Base-by-base conservation (phyloP, 495 filamentous ascomycete genomes). In the Hypoxylon intermedium region DNA sequence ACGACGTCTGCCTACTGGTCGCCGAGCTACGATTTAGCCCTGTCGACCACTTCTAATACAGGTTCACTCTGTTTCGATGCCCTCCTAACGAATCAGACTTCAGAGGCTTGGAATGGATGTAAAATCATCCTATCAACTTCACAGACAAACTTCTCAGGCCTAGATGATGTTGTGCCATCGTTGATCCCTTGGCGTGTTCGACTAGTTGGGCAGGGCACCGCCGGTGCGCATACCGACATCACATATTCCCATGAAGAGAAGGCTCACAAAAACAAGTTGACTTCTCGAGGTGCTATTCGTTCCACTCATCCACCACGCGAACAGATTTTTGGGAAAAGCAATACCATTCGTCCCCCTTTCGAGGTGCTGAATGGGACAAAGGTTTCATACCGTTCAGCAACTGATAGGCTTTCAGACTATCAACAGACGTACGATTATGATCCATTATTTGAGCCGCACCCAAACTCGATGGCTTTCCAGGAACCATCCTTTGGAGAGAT, bases 71-170 rank as follows among this genome's bases (percentile, higher is more conserved):
- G 80, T 37, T 90, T 89, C 63, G 80, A 83, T 38, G 87, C 88
- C 2, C 83, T 85, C 51, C 80, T 88, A 58, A 77, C 75, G 24
- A 90, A 91, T 64, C 72, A 74, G 46, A 87, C 85, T 0, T 84
- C 83, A 0, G 88, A 91, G 71, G 84, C 80, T 9, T 91, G 88
- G 88, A 73, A 76, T 16, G 85, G 88, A 69, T 79, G 84, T 52
- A 83, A 82, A 47, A 73, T 91, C 20, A 81, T 79, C 21, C 80
- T 91, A 23, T 89, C 86, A 6, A 89, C 87, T 0, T 88, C 86
- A 1, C 85, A 89, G 67, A 83, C 87, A 5, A 78, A 79, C 5
- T 89, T 86, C 65, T 78, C 81, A 9, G 82, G 84, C 11, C 72
- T 89, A 5, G 78, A 79, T 18, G 87, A 88, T 42, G 70, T 70